Percentiles rank a stretch among this genome's conserved stretches.
Conservation (phyloP, 2,329 filamentous ascomycete species). For the Clonostachys solani region DNA sequence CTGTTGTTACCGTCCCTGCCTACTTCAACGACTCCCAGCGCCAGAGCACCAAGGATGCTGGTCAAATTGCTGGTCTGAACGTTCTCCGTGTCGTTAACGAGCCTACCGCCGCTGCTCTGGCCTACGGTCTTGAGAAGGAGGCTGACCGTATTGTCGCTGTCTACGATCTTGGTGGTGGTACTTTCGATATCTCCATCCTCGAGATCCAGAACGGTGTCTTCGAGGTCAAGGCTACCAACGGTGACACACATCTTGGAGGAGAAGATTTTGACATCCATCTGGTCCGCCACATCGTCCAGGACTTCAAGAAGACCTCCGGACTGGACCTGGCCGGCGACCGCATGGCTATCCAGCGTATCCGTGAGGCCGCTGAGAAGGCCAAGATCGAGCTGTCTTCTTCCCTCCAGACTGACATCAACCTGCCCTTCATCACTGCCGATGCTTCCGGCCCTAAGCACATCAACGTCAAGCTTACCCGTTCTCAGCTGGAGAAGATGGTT, state of each 20-base stretch:
- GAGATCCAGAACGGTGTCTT: conserved; percentile 98
- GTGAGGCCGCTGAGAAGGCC: conserved; percentile 97
- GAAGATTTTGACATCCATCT: conserved; percentile 97
- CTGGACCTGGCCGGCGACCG: conserved; percentile 89
- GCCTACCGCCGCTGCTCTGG: conserved; percentile 91
- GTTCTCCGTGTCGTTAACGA: conserved; percentile 98
- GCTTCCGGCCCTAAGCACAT: conserved; percentile 97
- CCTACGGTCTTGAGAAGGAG: conserved; percentile 95
- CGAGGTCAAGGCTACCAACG: conserved; percentile 98
- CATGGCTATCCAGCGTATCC: conserved; percentile 98
- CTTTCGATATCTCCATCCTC: conserved; percentile 97
- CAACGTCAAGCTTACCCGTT: conserved; percentile 87
- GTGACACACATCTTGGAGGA: conserved; percentile 96
- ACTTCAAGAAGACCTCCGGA: conserved; percentile 94
- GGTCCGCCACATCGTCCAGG: conserved; percentile 86
- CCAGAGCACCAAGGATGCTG: conserved; percentile 97
- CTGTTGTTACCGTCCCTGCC: conserved; percentile 92
- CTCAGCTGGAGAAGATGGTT: conserved; percentile 90
- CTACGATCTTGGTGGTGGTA: conserved; percentile 97
- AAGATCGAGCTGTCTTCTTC: conserved; percentile 98
- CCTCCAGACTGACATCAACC: conserved; percentile 94
- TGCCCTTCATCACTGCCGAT: conserved; percentile 97
- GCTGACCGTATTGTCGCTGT: conserved; percentile 86
- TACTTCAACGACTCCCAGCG: conserved; percentile 99
- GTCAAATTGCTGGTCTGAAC: conserved; percentile 92